These are phyloP conservation scores for Rhodotorula toruloides DNA, from an alignment of 768 basidiomycete genomes.

Conservation along the genomic window DNA sequence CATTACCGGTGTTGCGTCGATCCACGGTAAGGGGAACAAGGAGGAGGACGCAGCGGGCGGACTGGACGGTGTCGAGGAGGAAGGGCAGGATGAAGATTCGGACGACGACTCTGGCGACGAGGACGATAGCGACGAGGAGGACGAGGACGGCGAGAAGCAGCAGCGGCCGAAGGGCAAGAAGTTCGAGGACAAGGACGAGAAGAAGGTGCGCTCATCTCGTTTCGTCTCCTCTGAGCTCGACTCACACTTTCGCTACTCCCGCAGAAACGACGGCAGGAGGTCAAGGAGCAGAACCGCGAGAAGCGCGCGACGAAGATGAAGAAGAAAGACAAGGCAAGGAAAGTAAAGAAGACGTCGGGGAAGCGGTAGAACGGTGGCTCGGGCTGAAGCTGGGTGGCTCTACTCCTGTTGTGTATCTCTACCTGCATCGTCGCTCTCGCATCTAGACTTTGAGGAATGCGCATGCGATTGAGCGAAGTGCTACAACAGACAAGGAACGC, in stretches of 20 bases:
- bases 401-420: too few relatives aligned
- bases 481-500: background rate
- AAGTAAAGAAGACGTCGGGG: conserved; percentile 23
- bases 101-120: conserved; percentile 42
- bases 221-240: background rate
- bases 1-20: conserved; percentile 62
- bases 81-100: conserved; percentile 39
- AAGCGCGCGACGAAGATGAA: conserved; percentile 36
- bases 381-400: too few relatives aligned
- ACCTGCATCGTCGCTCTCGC: too few relatives aligned
- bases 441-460: too few relatives aligned
- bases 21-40: conserved; percentile 40
- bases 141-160: conserved; percentile 49
- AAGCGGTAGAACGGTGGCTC: too few relatives aligned
- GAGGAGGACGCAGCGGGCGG: background rate
- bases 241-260: background rate
- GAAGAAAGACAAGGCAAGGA: conserved; percentile 31
- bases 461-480: too few relatives aligned
- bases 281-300: conserved; percentile 31
- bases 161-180: conserved; percentile 71
- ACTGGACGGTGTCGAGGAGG: conserved; percentile 26
- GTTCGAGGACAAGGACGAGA: conserved; percentile 39
- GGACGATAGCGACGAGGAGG: conserved; percentile 46
- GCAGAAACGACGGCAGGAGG: conserved; percentile 31
- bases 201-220: conserved; percentile 19